These are phyloP conservation scores for Bacidia gigantensis DNA, from an alignment of 495 filamentous ascomycete genomes.

Conservation along the genomic window DNA sequence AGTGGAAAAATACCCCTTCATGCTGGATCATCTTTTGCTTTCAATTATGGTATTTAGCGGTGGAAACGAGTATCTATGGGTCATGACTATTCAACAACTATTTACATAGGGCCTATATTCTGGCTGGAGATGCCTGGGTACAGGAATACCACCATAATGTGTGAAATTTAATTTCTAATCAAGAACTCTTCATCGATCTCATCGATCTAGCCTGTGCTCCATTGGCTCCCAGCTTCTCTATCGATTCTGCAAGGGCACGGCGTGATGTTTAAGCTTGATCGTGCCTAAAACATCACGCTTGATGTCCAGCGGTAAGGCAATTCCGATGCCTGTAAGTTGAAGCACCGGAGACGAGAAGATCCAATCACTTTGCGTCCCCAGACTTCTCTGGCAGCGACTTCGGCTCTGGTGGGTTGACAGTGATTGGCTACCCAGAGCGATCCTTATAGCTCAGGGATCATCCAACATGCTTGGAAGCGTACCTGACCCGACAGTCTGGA, in stretches of 20 bases:
- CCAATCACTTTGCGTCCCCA: neutral
- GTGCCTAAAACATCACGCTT: too few species aligned
- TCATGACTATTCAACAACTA: neutral
- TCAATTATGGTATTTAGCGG: too few species aligned
- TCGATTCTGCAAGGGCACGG: too few species aligned
- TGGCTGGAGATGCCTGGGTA: neutral
- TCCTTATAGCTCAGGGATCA: neutral
- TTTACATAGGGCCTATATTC: neutral
- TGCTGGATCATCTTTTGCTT: too few species aligned
- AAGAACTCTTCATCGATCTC: neutral
- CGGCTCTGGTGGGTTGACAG: neutral
- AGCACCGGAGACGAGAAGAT: too few species aligned
- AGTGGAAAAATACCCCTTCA: too few species aligned
- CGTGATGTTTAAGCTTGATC: too few species aligned
- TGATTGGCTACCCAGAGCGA: neutral
- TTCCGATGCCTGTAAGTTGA: too few species aligned
- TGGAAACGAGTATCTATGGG: neutral
- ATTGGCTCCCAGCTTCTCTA: neutral
- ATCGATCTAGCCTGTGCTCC: neutral
- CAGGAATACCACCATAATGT: neutral
- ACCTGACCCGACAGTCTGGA: conserved; percentile 15
- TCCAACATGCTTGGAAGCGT: neutral
- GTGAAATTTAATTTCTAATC: neutral
- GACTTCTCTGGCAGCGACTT: neutral
- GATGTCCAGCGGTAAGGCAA: too few species aligned